Conservation (phyloP, 768 basidiomycete genomes). For the Leucosporidium scottii region DNA sequence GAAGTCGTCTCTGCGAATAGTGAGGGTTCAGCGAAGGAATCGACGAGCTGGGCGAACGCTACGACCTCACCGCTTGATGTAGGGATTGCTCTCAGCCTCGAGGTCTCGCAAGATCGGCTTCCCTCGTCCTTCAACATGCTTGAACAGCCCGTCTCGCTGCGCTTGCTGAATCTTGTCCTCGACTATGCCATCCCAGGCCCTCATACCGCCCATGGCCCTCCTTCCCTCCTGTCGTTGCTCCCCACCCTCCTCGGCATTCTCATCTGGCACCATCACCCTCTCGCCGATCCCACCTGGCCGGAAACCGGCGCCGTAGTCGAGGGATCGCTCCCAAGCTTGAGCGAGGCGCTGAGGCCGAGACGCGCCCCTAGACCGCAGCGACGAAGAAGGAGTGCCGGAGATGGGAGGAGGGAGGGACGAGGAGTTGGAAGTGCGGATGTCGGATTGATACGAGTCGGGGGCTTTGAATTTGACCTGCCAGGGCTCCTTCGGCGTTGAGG, state of each 20-base stretch:
- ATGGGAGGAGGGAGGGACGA: not conserved
- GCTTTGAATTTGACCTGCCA: not conserved
- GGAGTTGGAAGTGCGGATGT: not conserved
- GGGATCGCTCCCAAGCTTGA: not conserved
- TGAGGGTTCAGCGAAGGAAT: no score
- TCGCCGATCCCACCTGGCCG: not conserved
- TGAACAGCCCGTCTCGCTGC: not conserved
- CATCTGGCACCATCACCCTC: not conserved
- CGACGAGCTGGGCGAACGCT: no score
- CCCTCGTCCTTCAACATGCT: no score
- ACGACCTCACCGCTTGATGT: no score
- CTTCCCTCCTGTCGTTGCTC: not conserved
- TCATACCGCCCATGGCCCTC: conserved; percentile 7
- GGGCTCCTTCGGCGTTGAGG: not conserved
- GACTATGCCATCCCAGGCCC: conserved; percentile 11
- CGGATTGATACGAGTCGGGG: not conserved
- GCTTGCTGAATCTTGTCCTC: conserved; percentile 50
- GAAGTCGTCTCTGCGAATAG: no score
- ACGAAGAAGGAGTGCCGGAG: not conserved
- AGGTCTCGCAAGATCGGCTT: no score
- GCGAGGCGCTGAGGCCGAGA: not conserved
- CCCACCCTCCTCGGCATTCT: not conserved
- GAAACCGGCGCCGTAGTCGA: not conserved
- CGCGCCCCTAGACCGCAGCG: no score
- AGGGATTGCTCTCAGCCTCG: no score